Evolutionary conservation across 2,329 filamentous ascomycete genomes (phyloP).

Genomic region (Trichoderma simmonsii): DNA sequence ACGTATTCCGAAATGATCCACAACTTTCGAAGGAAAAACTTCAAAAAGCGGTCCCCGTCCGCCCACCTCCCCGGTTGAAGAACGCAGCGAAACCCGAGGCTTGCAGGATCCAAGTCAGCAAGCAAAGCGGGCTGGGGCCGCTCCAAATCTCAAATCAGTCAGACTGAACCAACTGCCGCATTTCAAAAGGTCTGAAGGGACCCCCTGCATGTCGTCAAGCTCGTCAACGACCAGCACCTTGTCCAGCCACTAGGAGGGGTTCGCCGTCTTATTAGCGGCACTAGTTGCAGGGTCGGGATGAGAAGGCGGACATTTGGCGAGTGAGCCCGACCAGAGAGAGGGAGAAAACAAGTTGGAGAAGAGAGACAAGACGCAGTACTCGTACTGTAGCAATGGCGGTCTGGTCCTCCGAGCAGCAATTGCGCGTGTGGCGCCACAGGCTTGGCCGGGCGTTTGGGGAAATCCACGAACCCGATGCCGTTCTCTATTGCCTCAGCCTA

Average conservation of each 20-base stretch:
- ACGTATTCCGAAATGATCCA: background rate
- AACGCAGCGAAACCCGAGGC: background rate
- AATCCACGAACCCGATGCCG: background rate
- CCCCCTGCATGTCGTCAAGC: background rate
- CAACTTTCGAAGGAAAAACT: background rate
- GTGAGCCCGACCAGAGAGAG: background rate
- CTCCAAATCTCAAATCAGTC: background rate
- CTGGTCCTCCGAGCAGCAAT: background rate
- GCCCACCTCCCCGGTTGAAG: background rate
- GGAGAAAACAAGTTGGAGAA: background rate
- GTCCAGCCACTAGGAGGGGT: background rate
- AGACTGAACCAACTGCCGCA: background rate
- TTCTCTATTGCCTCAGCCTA: background rate
- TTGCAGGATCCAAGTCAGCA: background rate
- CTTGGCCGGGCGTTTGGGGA: background rate
- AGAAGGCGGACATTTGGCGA: background rate
- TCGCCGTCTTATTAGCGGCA: conserved; percentile 4
- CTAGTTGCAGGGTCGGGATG: background rate
- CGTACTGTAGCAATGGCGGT: background rate
- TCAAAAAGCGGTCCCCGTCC: background rate
- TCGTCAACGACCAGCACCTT: background rate
- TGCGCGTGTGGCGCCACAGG: conserved; percentile 3
- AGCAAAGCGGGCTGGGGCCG: background rate
- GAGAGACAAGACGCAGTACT: background rate
- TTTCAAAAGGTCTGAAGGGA: background rate